These are phyloP conservation scores for Aspergillus quadrilineatus DNA, from an alignment of 2,329 filamentous ascomycete species.

Conservation along the genomic window DNA sequence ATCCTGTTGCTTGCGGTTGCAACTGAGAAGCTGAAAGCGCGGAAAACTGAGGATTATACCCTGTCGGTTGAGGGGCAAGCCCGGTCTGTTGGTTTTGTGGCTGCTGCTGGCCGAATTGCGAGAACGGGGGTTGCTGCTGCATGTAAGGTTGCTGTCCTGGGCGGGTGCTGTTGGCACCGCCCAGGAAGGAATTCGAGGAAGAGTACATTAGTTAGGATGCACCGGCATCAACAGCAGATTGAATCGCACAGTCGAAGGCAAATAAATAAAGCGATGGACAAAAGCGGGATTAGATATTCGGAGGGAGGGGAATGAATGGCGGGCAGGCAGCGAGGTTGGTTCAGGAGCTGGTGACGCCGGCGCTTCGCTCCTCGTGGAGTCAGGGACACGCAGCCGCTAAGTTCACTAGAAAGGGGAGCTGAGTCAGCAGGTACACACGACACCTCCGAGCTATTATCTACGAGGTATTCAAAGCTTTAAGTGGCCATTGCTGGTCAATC, in stretches of 20 bases:
- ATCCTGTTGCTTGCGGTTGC: slow-evolving; percentile 69
- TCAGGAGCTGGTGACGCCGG: slow-evolving; percentile 30
- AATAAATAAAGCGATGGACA: slow-evolving; percentile 9
- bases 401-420: slow-evolving; percentile 21
- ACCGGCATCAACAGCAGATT: slow-evolving; percentile 25
- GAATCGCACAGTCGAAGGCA: not conserved
- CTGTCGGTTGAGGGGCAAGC: slow-evolving; percentile 56
- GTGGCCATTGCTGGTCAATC: too few relatives aligned
- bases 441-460: not conserved
- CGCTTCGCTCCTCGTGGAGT: slow-evolving; percentile 11
- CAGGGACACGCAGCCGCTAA: slow-evolving; percentile 24
- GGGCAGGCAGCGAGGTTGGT: slow-evolving; percentile 17
- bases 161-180: slow-evolving; percentile 72
- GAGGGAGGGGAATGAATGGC: slow-evolving; percentile 24
- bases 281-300: slow-evolving; percentile 22
- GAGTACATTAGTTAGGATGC: slow-evolving; percentile 70
- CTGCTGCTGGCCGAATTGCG: slow-evolving; percentile 47
- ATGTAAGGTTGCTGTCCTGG: slow-evolving; percentile 62
- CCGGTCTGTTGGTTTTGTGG: slow-evolving; percentile 55
- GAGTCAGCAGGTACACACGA: slow-evolving; percentile 4
- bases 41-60: slow-evolving; percentile 55
- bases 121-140: slow-evolving; percentile 49
- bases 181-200: slow-evolving; percentile 80
- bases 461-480: too few relatives aligned
- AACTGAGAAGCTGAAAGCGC: slow-evolving; percentile 54